These are phyloP conservation scores for Penicillium brevicompactum DNA, from an alignment of 2,329 filamentous ascomycete genomes.

Conservation along the genomic window DNA sequence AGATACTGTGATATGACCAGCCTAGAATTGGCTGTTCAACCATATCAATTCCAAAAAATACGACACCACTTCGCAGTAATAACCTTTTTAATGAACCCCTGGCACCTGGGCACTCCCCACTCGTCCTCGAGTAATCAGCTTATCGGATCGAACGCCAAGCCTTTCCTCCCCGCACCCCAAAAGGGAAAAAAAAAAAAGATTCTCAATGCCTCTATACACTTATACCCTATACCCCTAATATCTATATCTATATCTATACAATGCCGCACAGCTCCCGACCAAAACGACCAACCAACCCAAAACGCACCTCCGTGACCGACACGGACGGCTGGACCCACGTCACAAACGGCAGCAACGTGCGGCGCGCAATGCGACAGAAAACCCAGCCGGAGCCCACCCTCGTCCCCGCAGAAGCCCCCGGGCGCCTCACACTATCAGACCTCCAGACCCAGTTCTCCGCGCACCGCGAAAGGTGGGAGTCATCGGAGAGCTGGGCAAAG, in stretches of 20 bases:
- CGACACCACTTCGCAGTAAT: too few species aligned
- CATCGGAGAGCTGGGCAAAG: conserved; percentile 31
- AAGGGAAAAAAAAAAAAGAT: conserved; percentile 9
- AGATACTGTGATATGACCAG: too few species aligned
- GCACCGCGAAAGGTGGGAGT: conserved; percentile 32
- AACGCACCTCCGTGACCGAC: conserved; percentile 42
- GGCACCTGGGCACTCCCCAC: too few species aligned
- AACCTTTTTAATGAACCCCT: too few species aligned
- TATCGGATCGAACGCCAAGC: conserved; percentile 3
- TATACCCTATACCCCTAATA: neutral
- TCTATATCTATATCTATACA: conserved; percentile 1
- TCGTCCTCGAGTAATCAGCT: too few species aligned
- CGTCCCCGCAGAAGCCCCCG: conserved; percentile 41
- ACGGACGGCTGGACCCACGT: conserved; percentile 49
- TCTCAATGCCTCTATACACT: neutral
- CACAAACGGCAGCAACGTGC: conserved; percentile 33
- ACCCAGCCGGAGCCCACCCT: conserved; percentile 14
- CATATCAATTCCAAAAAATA: too few species aligned
- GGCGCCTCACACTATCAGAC: conserved; percentile 31
- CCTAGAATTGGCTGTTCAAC: too few species aligned
- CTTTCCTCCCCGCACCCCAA: conserved; percentile 9
- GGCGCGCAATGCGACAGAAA: conserved; percentile 23
- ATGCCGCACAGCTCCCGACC: conserved; percentile 41
- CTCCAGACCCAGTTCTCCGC: conserved; percentile 34
- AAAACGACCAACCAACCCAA: conserved; percentile 28